Evolutionary conservation across 257 asterid species (phyloP), one percentile per base, ranked within the genome.

Genomic region (Lithospermum erythrorhizon): DNA sequence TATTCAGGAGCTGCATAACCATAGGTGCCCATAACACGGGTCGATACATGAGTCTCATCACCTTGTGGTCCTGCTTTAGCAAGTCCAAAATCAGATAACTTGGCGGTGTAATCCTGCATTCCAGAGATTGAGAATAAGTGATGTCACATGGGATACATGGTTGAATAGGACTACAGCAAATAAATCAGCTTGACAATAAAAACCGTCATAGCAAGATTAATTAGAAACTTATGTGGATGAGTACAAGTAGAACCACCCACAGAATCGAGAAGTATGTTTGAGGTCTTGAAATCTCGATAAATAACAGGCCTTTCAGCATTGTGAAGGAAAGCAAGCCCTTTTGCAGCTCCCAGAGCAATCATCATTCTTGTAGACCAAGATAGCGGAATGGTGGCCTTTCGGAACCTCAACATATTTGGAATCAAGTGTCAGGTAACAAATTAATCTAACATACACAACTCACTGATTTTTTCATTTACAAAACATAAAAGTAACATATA

Each of bases 41-140:
- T 93, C 52, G 99, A 93, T 62, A 93, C 99, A 68, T 93, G 99
- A 53, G 99, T 93, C 81, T 89, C 99, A 65, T 93, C 97, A 61
- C 99, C 99, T 75, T 89, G 95, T 6, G 99, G 99, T 74, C 99
- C 99, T 59, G 97, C 97, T 77, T 89, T 93, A 62, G 99, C 99
- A 75, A 93, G 97, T 74, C 99, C 99, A 69, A 93, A 93, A 85
- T 93, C 99, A 68, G 99, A 93, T 65, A 93, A 87, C 69, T 93
- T 93, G 45, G 99, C 96, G 45, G 84, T 80, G 75, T 93, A 93
- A 79, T 93, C 99, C 97, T 90, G 89, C 74, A 73, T 71, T 56
- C 52, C 65, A 68, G 63, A 56, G 58, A 72, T 51, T 32, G n/a
- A 57, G 27, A 13, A 19, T 53, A 2, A 53, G 57, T 22, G 11